Evolutionary conservation across 2,329 filamentous ascomycete species (phyloP).

Genomic region (Bretziella fagacearum): DNA sequence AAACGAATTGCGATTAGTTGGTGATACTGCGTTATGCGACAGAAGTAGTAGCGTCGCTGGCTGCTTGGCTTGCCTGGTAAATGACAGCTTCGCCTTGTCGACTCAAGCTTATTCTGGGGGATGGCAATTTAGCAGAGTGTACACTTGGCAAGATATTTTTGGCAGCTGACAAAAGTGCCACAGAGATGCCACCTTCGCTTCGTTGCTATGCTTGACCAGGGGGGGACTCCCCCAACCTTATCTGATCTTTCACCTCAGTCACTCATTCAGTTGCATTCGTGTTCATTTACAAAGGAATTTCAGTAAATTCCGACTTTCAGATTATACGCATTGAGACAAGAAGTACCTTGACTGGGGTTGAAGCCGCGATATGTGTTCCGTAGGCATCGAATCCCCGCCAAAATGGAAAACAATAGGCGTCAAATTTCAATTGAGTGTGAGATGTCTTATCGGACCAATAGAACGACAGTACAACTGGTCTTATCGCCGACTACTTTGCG

Average conservation of each 20-base stretch:
- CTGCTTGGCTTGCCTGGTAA: no score
- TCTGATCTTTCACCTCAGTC: conserved; percentile 1
- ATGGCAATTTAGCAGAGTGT: no score
- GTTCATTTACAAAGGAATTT: background rate
- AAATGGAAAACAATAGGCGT: background rate
- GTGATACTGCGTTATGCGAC: background rate
- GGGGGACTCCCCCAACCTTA: background rate
- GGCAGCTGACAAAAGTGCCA: background rate
- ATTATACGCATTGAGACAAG: background rate
- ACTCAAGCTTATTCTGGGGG: background rate
- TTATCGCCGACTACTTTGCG: conserved; percentile 6
- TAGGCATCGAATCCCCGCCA: conserved; percentile 1
- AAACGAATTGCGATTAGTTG: background rate
- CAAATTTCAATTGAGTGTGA: background rate
- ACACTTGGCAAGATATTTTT: conserved; percentile 3
- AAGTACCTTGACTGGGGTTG: no score
- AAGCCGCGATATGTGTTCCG: background rate
- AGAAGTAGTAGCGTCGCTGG: no score
- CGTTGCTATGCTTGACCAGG: no score
- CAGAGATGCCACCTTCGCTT: background rate
- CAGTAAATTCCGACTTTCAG: no score
- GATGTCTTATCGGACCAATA: conserved; percentile 12
- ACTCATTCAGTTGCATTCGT: conserved; percentile 1
- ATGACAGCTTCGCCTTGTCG: conserved; percentile 11
- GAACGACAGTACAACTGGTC: background rate